A percentile compares a stretch with the other conserved stretches of the same genome.
Evolutionary conservation across 345 rosid genomes (phyloP).

Genomic region (Cardamine chenopodiifolia): DNA sequence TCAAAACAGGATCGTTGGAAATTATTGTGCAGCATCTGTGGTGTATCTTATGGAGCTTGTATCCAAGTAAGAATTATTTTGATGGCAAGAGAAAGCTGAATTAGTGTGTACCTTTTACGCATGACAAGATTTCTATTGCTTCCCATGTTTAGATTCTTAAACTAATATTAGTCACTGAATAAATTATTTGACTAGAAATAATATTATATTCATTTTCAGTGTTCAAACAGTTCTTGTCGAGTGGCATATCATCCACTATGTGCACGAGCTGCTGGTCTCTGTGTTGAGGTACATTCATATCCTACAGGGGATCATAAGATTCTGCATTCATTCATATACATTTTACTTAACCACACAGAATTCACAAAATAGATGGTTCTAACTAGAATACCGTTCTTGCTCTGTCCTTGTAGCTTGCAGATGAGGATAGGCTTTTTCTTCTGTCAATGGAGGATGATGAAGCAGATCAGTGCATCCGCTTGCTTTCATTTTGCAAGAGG

Average conservation of each 20-base stretch:
- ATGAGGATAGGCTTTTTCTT: slow-evolving; percentile 86
- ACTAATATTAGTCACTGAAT: slow-evolving; percentile 5
- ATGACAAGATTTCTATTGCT: slow-evolving; percentile 3
- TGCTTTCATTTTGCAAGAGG: slow-evolving; percentile 95
- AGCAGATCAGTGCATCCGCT: slow-evolving; percentile 85
- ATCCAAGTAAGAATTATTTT: slow-evolving; percentile 72
- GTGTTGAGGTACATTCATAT: slow-evolving; percentile 79
- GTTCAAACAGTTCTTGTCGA: slow-evolving; percentile 86
- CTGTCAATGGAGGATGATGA: slow-evolving; percentile 88
- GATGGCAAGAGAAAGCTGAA: slow-evolving; percentile 21
- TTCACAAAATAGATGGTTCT: slow-evolving; percentile 2
- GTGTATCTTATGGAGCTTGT: slow-evolving; percentile 95
- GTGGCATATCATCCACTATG: slow-evolving; percentile 99
- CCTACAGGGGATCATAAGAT: slow-evolving; percentile 20
- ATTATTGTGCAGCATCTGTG: slow-evolving; percentile 89
- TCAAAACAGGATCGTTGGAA: slow-evolving; percentile 92
- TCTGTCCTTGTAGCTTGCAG: slow-evolving; percentile 66
- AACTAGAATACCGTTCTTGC: slow-evolving; percentile 1
- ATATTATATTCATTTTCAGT: slow-evolving; percentile 50
- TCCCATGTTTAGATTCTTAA: neutral
- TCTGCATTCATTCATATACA: slow-evolving; percentile 5
- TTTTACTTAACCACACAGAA: slow-evolving; percentile 22
- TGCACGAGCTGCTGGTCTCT: slow-evolving; percentile 98
- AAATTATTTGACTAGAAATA: slow-evolving; percentile 9
- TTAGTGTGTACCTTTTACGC: slow-evolving; percentile 8